Evolutionary conservation across 75 land plant species (phyloP).

Genomic region (Cryptomeria japonica): DNA sequence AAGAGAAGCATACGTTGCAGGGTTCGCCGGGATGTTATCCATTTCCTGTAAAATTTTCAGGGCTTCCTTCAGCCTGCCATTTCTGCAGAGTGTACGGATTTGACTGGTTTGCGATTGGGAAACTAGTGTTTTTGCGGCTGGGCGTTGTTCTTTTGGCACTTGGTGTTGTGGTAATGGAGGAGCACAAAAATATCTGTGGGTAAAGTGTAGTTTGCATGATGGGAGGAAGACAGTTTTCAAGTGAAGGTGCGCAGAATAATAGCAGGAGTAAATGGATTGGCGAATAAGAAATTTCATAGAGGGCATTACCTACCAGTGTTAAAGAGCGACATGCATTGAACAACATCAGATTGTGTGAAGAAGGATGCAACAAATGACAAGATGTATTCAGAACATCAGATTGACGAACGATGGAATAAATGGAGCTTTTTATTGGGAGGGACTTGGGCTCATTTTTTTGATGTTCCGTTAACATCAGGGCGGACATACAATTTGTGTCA

Average conservation of each 20-base stretch:
- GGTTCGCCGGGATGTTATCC: neutral
- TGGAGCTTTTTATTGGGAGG: no score
- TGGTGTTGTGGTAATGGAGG: neutral
- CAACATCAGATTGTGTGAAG: no score
- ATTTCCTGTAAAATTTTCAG: neutral
- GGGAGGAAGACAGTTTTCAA: neutral
- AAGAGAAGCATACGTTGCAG: slow-evolving; percentile 42
- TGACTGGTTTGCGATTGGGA: neutral
- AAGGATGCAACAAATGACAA: no score
- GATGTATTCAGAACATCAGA: no score
- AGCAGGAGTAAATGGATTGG: neutral
- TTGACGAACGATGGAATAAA: no score
- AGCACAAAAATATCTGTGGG: neutral
- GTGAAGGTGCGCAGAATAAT: neutral
- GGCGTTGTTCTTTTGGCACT: neutral
- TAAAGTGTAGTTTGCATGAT: neutral
- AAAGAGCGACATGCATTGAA: no score
- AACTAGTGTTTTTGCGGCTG: neutral
- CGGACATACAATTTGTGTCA: no score
- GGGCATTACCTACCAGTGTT: neutral
- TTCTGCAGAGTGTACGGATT: neutral
- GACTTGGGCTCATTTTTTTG: no score
- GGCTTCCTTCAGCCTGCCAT: neutral
- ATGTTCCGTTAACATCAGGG: no score
- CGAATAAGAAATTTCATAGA: neutral